Evolutionary conservation across 495 filamentous ascomycete species (phyloP).

Genomic region (Penicillium canescens): DNA sequence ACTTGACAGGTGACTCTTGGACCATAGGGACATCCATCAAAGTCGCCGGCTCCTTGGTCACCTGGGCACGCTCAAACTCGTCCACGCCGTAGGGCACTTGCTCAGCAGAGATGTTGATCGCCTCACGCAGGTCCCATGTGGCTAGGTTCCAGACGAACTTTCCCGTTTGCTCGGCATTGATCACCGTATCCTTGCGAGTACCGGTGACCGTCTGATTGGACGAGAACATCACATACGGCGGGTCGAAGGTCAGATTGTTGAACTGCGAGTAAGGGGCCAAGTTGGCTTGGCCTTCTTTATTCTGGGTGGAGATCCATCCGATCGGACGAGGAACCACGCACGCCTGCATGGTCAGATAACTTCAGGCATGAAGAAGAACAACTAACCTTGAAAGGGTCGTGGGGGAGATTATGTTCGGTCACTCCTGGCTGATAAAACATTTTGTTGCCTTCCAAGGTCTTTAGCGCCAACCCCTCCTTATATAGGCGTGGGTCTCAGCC

Average conservation of each 20-base stretch:
- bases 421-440: slow-evolving; percentile 39
- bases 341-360: slow-evolving; percentile 20
- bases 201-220: slow-evolving; percentile 48
- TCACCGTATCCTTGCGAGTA: slow-evolving; percentile 52
- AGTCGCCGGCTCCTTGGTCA: slow-evolving; percentile 45
- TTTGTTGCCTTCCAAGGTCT: slow-evolving; percentile 5
- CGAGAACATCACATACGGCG: slow-evolving; percentile 57
- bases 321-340: slow-evolving; percentile 46
- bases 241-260: slow-evolving; percentile 62
- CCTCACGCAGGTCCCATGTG: slow-evolving; percentile 51
- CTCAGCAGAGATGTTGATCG: slow-evolving; percentile 51
- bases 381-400: slow-evolving; percentile 44
- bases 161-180: slow-evolving; percentile 53
- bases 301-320: slow-evolving; percentile 47
- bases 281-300: slow-evolving; percentile 38
- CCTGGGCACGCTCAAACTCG: slow-evolving; percentile 49
- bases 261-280: slow-evolving; percentile 60
- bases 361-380: neutral
- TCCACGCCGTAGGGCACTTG: slow-evolving; percentile 46
- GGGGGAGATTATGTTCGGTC: slow-evolving; percentile 37
- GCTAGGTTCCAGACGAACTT: slow-evolving; percentile 60
- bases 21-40: slow-evolving; percentile 51
- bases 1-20: slow-evolving; percentile 50
- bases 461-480: neutral
- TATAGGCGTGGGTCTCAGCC: neutral